Conservation (phyloP, 2,329 filamentous ascomycete species). For the Nothophoma quercina region DNA sequence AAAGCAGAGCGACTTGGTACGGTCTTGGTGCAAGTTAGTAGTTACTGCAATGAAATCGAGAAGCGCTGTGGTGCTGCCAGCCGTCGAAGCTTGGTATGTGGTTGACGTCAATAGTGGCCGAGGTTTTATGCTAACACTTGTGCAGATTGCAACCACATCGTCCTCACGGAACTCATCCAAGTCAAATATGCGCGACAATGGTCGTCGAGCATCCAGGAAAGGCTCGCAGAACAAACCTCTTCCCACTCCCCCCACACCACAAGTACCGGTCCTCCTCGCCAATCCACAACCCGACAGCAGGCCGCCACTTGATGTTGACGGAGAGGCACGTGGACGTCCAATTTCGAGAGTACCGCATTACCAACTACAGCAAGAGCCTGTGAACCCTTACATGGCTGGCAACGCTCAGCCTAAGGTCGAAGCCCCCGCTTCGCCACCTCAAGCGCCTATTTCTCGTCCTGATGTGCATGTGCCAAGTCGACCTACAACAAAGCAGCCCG, state of each 20-base stretch:
- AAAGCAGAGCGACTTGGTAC: conserved; percentile 75
- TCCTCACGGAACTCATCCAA: conserved; percentile 48
- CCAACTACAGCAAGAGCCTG: conserved; percentile 25
- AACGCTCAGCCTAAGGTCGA: conserved; percentile 1
- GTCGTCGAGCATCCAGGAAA: conserved; percentile 43
- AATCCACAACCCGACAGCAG: conserved; percentile 6
- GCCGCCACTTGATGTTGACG: conserved; percentile 24
- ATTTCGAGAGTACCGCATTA: conserved; percentile 22
- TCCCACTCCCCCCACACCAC: conserved; percentile 28
- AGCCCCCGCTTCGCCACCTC: background rate
- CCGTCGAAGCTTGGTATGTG: conserved; percentile 74
- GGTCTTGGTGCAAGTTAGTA: conserved; percentile 74
- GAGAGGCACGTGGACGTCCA: conserved; percentile 24
- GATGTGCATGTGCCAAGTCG: conserved; percentile 28
- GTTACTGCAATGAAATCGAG: conserved; percentile 85
- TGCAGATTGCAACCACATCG: conserved; percentile 48
- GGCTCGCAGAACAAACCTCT: conserved; percentile 47
- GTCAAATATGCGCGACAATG: conserved; percentile 43
- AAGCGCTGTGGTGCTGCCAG: conserved; percentile 84
- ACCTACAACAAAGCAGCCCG: conserved; percentile 23
- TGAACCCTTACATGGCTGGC: conserved; percentile 28
- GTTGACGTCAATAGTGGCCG: conserved; percentile 6
- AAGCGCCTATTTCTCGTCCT: conserved; percentile 5
- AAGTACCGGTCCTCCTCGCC: conserved; percentile 13
- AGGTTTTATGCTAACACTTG: conserved; percentile 18